Percentiles rank a stretch among this genome's conserved stretches.
phyloP scores from a whole-genome alignment of 1,284 basidiomycete genomes.

The Rugosomyces carneus region DNA sequence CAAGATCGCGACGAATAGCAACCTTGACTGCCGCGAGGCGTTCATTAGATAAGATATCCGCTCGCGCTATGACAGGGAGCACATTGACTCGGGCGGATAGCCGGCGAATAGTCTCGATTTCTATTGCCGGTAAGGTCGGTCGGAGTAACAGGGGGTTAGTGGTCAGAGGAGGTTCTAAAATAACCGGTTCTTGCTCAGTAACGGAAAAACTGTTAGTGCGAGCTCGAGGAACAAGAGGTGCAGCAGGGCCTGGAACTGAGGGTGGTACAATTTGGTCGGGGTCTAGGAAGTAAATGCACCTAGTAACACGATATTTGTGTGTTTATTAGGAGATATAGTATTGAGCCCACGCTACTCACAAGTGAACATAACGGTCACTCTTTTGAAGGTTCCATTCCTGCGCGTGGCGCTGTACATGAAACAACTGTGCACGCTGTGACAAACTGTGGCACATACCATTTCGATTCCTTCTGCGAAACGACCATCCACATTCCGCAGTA shows the following conservation, averaged over 20 bases:
- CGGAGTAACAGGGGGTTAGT: constrained; percentile 61
- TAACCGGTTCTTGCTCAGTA: constrained; percentile 63
- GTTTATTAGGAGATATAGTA: constrained; percentile 17
- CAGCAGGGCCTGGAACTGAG: constrained; percentile 52
- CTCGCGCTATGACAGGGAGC: constrained; percentile 89
- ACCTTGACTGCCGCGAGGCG: constrained; percentile 69
- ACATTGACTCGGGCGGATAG: constrained; percentile 92
- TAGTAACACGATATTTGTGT: constrained; percentile 25
- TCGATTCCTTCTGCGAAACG: constrained; percentile 63
- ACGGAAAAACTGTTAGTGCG: constrained; percentile 65
- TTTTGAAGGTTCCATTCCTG: constrained; percentile 63
- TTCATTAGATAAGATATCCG: constrained; percentile 90
- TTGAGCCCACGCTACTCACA: constrained; percentile 47
- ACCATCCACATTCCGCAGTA: constrained; percentile 58
- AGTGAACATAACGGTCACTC: constrained; percentile 70
- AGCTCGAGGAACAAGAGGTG: constrained; percentile 55
- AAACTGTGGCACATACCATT: constrained; percentile 46
- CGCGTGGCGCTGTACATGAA: constrained; percentile 12
- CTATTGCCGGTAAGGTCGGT: constrained; percentile 63
- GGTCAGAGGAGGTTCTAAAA: constrained; percentile 71
- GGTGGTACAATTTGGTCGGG: constrained; percentile 69
- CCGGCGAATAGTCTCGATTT: constrained; percentile 86
- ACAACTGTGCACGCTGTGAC: constrained; percentile 12
- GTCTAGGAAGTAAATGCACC: constrained; percentile 77
- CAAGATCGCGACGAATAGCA: constrained; percentile 71